Conservation (phyloP, 2,329 filamentous ascomycete genomes). For the Pseudogymnoascus sp. region DNA sequence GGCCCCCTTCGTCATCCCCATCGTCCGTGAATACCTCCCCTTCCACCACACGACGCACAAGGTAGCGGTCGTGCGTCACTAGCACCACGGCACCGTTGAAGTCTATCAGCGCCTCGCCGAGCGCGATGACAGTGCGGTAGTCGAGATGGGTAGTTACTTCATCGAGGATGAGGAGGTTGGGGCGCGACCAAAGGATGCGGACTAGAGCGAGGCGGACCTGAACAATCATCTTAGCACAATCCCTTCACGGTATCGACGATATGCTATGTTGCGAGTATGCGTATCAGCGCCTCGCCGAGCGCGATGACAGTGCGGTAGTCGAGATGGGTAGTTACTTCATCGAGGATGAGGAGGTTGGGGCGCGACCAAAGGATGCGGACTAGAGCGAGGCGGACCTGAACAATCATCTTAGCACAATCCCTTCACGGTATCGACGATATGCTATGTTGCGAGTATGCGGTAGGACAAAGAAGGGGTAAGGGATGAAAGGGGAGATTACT, state of each 20-base stretch:
- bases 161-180: conserved; percentile 89
- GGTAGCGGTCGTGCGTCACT: conserved; percentile 77
- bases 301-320: conserved; percentile 75
- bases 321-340: conserved; percentile 92
- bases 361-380: conserved; percentile 96
- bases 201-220: conserved; percentile 69
- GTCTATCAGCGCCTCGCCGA: conserved; percentile 56
- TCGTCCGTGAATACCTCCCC: conserved; percentile 41
- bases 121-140: conserved; percentile 68
- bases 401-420: conserved; percentile 47
- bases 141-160: conserved; percentile 93
- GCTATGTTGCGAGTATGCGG: conserved; percentile 48
- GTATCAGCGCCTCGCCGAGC: conserved; percentile 57
- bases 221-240: conserved; percentile 42
- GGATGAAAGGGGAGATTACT: background rate
- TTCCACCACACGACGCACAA: conserved; percentile 67
- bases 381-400: conserved; percentile 62
- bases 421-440: conserved; percentile 61
- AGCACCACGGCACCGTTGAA: conserved; percentile 72
- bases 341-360: conserved; percentile 88
- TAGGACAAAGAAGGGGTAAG: no score
- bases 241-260: conserved; percentile 63
- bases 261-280: conserved; percentile 61
- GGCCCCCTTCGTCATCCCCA: conserved; percentile 37
- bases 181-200: conserved; percentile 95